These are phyloP conservation scores for Endogone sp. DNA, from an alignment of 192 early-diverging fungal species.

Conservation along the genomic window DNA sequence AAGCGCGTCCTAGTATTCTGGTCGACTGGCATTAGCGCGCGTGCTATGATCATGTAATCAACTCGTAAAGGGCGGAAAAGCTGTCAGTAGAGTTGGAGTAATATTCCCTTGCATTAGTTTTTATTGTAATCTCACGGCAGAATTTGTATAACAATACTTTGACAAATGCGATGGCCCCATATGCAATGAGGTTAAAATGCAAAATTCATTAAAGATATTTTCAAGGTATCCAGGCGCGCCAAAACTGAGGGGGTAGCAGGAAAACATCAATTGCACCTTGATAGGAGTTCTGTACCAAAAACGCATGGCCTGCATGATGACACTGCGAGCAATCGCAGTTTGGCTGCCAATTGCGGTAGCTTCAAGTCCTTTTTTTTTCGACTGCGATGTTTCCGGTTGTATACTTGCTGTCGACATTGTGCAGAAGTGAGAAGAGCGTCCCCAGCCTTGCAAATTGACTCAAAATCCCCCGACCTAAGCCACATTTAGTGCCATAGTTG, in stretches of 20 bases:
- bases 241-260: too few relatives aligned
- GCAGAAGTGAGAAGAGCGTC: too few relatives aligned
- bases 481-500: too few relatives aligned
- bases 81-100: conserved; percentile 22
- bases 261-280: too few relatives aligned
- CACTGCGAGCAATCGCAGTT: conserved; percentile 48
- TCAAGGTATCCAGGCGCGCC: too few relatives aligned
- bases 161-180: neutral
- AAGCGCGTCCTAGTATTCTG: conserved; percentile 20
- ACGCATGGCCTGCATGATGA: conserved; percentile 47
- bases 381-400: conserved; percentile 8
- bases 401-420: too few relatives aligned
- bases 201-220: too few relatives aligned
- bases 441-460: too few relatives aligned
- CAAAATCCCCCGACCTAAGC: too few relatives aligned
- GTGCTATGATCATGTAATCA: conserved; percentile 74
- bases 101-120: too few relatives aligned
- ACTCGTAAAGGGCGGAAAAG: conserved; percentile 74
- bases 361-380: conserved; percentile 45
- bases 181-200: neutral
- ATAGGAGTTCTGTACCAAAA: conserved; percentile 55
- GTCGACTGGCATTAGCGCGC: conserved; percentile 62
- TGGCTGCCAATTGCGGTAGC: conserved; percentile 48
- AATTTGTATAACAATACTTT: too few relatives aligned
- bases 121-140: too few relatives aligned